Evolutionary conservation across 805 yeast species (phyloP), one percentile per base, ranked within the genome.

Genomic region (Wickerhamiella brachini): DNA sequence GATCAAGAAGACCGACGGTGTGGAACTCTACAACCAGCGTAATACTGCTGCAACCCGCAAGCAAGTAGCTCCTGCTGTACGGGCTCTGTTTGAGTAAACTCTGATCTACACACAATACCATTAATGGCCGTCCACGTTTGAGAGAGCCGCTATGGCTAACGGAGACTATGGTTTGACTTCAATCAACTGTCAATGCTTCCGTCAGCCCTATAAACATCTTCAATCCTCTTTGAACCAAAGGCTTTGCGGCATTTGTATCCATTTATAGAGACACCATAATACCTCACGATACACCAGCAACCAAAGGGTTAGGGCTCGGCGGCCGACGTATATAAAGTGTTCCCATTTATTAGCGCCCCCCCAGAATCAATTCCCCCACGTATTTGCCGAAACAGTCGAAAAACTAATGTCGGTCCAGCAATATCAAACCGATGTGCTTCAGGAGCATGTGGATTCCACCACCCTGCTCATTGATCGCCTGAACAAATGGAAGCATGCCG

Each of bases 1-100:
- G 42, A 20, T 31, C 15, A 34, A 43, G 23, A 54, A 51, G 20
- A 47, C 41, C 10, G 48, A 52, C 39, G 49, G 48, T 3, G 58
- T 60, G n/a, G 49, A 52, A 20, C 53, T 56, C 44, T 76, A 66
- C 51, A 62, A 68, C 55, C 83, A 83, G 61, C 73, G 71, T 55
- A 79, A 83, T 53, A 59, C 74, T 13, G 63, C 67, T 7, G 89
- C 90, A 1, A 83, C 93, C 37, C 74, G 97, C 59, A 89, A 89
- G 63, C 94, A 85, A 62, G 85, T 88, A 12, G 95, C 85, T 4
- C 97, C 97, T 1, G 61, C 71, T 13, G 50, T 76, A 34, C 57
- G 66, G 10, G 31, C 42, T 44, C 51, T 48, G 23, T 50, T 59
- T 3, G 50, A 58, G 34, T 9, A 7, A 15, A 15, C 34, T 7